Base-by-base conservation (phyloP, 257 asterid genomes). In the Nicotiana attenuata region DNA sequence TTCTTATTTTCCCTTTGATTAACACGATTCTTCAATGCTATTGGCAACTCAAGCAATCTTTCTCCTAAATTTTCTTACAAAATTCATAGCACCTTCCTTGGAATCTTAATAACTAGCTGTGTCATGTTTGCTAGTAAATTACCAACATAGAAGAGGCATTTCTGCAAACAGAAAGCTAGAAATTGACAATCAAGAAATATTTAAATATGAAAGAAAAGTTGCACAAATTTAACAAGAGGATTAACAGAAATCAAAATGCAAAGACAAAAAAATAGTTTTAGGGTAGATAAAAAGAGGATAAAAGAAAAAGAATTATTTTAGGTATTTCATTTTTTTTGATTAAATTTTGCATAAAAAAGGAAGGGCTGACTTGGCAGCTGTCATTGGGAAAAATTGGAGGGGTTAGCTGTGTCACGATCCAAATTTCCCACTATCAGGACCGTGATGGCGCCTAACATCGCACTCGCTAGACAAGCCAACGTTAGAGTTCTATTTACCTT, bases 21-120 rank as follows among this genome's bases (percentile, higher is more conserved):
- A 26, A 65, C 77, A 65, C 64, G 65, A 80, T 7, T 80, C 53
- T 41, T n/a, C n/a, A n/a, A n/a, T n/a, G n/a, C n/a, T n/a, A n/a
- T n/a, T n/a, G n/a, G n/a, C n/a, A n/a, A n/a, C 56, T 67, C 77
- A 65, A 64, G 76, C 14, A 38, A 80, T 55, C n/a, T 11, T 20
- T 15, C 64, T 38, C 57, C 82, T n/a, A n/a, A n/a, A n/a, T n/a
- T n/a, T n/a, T n/a, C n/a, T n/a, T n/a, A n/a, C n/a, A n/a, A n/a
- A n/a, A 71, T 45, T 19, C 4, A 33, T 45, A 22, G 14, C 35
- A 69, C 60, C 22, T 71, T 71, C 13, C 22, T 45, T 45, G n/a
- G 77, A 69, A 68, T 38, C 57, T 71, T 71, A 41, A 29, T 20
- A 71, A 71, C 78, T 45, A 71, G 59, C 9, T 1, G 6, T 71